phyloP scores from a whole-genome alignment of 2,329 filamentous ascomycete species.

The Orbilia oligospora region DNA sequence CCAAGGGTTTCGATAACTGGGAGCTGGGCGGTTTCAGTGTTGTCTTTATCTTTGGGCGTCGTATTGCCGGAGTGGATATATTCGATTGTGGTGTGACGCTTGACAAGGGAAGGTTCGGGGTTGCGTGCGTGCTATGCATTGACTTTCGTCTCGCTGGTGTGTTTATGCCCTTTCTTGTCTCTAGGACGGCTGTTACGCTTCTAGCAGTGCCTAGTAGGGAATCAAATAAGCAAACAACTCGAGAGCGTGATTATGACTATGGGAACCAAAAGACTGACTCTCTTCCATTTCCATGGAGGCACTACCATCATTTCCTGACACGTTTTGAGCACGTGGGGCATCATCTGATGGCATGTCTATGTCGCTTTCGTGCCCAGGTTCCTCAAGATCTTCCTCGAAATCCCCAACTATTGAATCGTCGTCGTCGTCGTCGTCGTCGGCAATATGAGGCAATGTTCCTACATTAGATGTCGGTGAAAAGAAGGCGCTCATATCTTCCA shows the following conservation, averaged over 20 bases:
- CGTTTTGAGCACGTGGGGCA: slow-evolving; percentile 54
- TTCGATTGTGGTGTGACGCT: slow-evolving; percentile 12
- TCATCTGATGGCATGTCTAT: slow-evolving; percentile 25
- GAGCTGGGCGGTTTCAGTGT: not conserved
- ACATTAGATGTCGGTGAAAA: slow-evolving; percentile 77
- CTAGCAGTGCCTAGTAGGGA: slow-evolving; percentile 38
- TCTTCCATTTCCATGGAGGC: slow-evolving; percentile 74
- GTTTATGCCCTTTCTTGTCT: slow-evolving; percentile 32
- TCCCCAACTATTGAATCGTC: not conserved
- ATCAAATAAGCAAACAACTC: slow-evolving; percentile 47
- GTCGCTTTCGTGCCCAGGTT: not conserved
- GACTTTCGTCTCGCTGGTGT: slow-evolving; percentile 47
- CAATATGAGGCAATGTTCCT: slow-evolving; percentile 64
- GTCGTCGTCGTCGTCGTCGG: slow-evolving; percentile 16
- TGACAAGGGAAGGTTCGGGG: slow-evolving; percentile 15
- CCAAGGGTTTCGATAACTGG: slow-evolving; percentile 2
- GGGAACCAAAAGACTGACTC: slow-evolving; percentile 68
- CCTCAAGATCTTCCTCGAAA: slow-evolving; percentile 19
- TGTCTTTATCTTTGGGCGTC: slow-evolving; percentile 8
- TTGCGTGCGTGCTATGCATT: slow-evolving; percentile 13
- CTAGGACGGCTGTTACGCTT: slow-evolving; percentile 29
- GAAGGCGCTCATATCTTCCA: slow-evolving; percentile 87
- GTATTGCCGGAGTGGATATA: not conserved
- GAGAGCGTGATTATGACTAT: not conserved
- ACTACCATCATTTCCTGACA: slow-evolving; percentile 26